Percentiles rank a stretch among this genome's conserved stretches.
phyloP scores from a whole-genome alignment of 495 filamentous ascomycete genomes.

The Lophiostoma macrostomum region DNA sequence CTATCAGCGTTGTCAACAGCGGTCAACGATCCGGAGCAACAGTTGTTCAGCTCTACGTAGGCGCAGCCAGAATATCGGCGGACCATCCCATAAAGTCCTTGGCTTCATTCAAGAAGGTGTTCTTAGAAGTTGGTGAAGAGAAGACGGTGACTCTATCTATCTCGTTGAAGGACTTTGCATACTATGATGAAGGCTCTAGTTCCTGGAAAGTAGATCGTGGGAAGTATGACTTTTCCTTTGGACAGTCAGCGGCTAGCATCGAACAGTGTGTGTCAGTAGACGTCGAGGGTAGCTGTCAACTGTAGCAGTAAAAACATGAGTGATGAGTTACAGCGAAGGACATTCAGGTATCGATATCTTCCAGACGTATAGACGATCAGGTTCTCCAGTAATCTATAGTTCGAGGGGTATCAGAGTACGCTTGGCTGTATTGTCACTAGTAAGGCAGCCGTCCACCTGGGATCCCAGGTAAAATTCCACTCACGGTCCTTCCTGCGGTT shows the following conservation, averaged over 20 bases:
- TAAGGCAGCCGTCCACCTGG: too few species aligned
- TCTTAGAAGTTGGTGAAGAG: slow-evolving; percentile 3
- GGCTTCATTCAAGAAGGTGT: slow-evolving; percentile 22
- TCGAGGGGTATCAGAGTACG: too few species aligned
- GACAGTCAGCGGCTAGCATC: slow-evolving; percentile 4
- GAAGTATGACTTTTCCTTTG: slow-evolving; percentile 18
- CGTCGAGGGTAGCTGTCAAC: slow-evolving; percentile 7
- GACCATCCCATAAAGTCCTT: slow-evolving; percentile 21
- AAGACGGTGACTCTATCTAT: slow-evolving; percentile 6
- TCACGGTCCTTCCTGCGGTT: too few species aligned
- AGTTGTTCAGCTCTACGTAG: slow-evolving; percentile 29
- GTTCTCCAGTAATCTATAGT: too few species aligned
- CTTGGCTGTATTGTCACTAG: too few species aligned
- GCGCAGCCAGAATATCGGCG: not conserved
- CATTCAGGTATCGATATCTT: too few species aligned
- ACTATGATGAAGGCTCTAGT: slow-evolving; percentile 13
- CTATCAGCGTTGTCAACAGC: slow-evolving; percentile 13
- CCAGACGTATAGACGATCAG: too few species aligned
- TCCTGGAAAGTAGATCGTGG: slow-evolving; percentile 20
- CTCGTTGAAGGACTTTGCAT: slow-evolving; percentile 21
- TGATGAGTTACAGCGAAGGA: too few species aligned
- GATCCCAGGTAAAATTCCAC: too few species aligned
- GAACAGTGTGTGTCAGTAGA: not conserved
- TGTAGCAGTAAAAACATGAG: slow-evolving; percentile 13
- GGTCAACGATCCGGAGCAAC: slow-evolving; percentile 14